Evolutionary conservation across 257 asterid genomes (phyloP), one percentile per base, ranked within the genome.

Genomic region (Leonotis leonurus): DNA sequence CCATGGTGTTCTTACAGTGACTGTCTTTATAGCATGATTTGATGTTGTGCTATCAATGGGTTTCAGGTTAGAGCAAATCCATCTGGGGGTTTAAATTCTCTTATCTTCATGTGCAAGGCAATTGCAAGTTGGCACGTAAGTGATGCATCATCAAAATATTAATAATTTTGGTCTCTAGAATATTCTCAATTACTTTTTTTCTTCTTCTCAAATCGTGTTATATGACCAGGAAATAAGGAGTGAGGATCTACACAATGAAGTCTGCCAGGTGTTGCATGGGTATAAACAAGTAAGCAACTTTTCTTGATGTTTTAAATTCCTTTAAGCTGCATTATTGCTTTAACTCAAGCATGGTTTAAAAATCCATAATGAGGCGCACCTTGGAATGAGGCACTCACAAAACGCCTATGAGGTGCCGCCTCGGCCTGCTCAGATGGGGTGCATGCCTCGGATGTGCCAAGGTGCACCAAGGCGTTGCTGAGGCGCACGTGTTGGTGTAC

Each of bases 41-140:
- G 40, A 68, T 46, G 16, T 25, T 24, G 46, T 46, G 57, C 33
- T 43, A 43, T 13, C 59, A 53, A 50, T 73, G 77, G 27, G 72
- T 60, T 74, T 71, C 86, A 92, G 98, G 90, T 89, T 39, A 83
- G 74, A 78, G 85, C 90, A 69, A 89, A 92, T 77, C 98, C 98
- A 52, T 60, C 95, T 2, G 97, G 95, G 65, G 97, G 93, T 73
- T 70, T 90, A 68, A 85, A 71, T 75, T 87, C 93, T 41, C 87
- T 93, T 6, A 86, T 72, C 72, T 85, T 76, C 79, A 70, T 93
- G 81, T 85, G 92, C 79, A 79, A 74, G 80, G 97, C 99, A 52
- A 80, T 93, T 67, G 95, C 97, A 54, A 92, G 99, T 84, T 93
- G 99, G 99, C 90, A 93, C 72, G 97, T 87, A 79, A 85, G 94